These are phyloP conservation scores for Hippophae rhamnoides DNA, from an alignment of 306 rosid genomes.

Conservation along the genomic window DNA sequence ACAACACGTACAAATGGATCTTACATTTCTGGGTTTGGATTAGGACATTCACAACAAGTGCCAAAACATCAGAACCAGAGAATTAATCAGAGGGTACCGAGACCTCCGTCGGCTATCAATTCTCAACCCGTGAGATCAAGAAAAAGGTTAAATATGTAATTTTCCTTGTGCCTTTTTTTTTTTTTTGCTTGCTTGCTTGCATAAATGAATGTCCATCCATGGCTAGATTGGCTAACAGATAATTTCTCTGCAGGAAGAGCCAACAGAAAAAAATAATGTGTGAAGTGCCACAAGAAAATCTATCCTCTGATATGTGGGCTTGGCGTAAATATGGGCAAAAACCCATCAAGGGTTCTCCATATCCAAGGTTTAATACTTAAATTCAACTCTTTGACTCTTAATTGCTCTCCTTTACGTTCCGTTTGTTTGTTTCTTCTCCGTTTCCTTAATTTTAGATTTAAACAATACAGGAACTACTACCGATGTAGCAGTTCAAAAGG, in stretches of 20 bases:
- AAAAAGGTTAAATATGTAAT: constrained; percentile 28
- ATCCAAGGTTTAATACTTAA: constrained; percentile 45
- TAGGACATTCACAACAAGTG: constrained; percentile 18
- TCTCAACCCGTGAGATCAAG: constrained; percentile 29
- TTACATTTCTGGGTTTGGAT: constrained; percentile 17
- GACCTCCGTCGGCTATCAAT: constrained; percentile 10
- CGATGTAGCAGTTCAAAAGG: constrained; percentile 75
- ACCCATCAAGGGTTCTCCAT: constrained; percentile 73
- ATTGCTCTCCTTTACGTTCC: constrained; percentile 13
- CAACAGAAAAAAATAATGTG: constrained; percentile 39
- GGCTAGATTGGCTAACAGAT: not conserved
- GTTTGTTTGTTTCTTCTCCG: not conserved
- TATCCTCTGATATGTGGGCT: constrained; percentile 66
- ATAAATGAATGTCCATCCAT: not conserved
- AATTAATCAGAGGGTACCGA: constrained; percentile 11
- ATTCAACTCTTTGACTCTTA: not conserved
- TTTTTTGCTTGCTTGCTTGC: not conserved
- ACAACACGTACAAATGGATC: constrained; percentile 10
- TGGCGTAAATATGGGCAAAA: constrained; percentile 85
- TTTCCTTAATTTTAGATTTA: too few species aligned
- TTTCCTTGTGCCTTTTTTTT: not conserved
- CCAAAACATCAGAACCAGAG: constrained; percentile 3
- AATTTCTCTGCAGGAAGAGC: constrained; percentile 34
- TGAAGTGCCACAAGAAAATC: constrained; percentile 43
- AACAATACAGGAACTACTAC: constrained; percentile 49